Conservation (phyloP, 2,329 filamentous ascomycete genomes). For the Xylaria sp. region DNA sequence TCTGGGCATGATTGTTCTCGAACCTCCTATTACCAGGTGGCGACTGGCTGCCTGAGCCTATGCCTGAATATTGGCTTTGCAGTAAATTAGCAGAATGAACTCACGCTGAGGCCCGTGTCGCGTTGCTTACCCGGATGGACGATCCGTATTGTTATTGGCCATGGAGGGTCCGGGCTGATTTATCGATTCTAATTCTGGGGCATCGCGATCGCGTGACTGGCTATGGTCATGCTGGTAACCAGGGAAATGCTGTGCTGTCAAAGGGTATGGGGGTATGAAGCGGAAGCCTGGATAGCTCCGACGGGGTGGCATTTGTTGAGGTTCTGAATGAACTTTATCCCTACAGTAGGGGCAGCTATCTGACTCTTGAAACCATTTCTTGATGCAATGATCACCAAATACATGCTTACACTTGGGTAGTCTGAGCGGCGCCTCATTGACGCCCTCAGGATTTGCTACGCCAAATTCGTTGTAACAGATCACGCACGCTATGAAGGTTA, state of each 20-base stretch:
- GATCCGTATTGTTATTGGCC: slow-evolving; percentile 13
- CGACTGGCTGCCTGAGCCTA: slow-evolving; percentile 15
- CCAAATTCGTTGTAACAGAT: slow-evolving; percentile 74
- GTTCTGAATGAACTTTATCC: slow-evolving; percentile 66
- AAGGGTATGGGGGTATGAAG: slow-evolving; percentile 45
- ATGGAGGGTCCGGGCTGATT: slow-evolving; percentile 26
- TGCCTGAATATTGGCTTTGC: slow-evolving; percentile 27
- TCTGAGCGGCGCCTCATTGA: slow-evolving; percentile 65
- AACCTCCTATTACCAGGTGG: slow-evolving; percentile 34
- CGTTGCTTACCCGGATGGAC: slow-evolving; percentile 19
- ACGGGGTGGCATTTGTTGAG: slow-evolving; percentile 29
- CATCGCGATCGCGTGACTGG: slow-evolving; percentile 35
- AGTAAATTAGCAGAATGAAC: slow-evolving; percentile 21
- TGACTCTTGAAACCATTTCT: slow-evolving; percentile 71
- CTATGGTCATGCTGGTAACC: slow-evolving; percentile 23
- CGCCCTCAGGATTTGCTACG: slow-evolving; percentile 65
- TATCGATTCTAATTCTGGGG: slow-evolving; percentile 32
- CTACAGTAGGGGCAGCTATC: slow-evolving; percentile 73
- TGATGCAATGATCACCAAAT: slow-evolving; percentile 72
- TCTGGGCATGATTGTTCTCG: slow-evolving; percentile 27
- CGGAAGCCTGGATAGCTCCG: slow-evolving; percentile 37
- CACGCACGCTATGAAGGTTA: slow-evolving; percentile 61
- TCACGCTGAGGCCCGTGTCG: background rate
- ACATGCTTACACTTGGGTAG: slow-evolving; percentile 71
- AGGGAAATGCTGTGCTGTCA: slow-evolving; percentile 37